Conservation (phyloP, 1,139 yeast genomes). For the Yamadazyma taylorii region DNA sequence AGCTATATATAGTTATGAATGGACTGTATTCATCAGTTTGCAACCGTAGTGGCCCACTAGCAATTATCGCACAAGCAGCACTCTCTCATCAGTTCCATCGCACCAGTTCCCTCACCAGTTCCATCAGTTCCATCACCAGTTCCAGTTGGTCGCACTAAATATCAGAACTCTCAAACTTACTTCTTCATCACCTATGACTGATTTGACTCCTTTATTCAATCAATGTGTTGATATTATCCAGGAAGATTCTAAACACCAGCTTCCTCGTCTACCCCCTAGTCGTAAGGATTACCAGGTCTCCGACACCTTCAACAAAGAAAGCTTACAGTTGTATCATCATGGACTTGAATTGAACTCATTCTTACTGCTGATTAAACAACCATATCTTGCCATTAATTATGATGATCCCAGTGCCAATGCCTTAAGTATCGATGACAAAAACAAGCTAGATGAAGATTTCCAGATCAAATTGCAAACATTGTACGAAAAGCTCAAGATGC, state of each 20-base stretch:
- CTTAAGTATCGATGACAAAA: conserved; percentile 45
- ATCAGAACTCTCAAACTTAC: no score
- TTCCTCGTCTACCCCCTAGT: no score
- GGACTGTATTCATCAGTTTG: no score
- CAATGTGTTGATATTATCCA: conserved; percentile 49
- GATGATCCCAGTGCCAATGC: conserved; percentile 18
- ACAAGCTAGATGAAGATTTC: conserved; percentile 55
- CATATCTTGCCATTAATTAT: conserved; percentile 44
- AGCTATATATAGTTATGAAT: no score
- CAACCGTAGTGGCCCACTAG: no score
- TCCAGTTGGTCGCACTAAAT: no score
- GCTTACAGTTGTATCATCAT: conserved; percentile 43
- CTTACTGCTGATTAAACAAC: conserved; percentile 38
- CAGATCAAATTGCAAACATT: conserved; percentile 50
- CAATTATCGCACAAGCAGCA: no score
- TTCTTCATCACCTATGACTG: no score
- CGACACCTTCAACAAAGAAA: conserved; percentile 56
- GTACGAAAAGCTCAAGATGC: conserved; percentile 47
- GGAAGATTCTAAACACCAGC: no score
- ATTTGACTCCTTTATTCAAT: conserved; percentile 51
- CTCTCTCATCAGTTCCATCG: no score
- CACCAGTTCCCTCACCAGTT: no score
- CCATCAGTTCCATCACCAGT: no score
- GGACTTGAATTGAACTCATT: conserved; percentile 40
- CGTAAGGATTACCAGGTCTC: conserved; percentile 21